Percentiles rank a stretch among this genome's conserved stretches.
Conservation (phyloP, 257 asterid species). For the Echium plantagineum region DNA sequence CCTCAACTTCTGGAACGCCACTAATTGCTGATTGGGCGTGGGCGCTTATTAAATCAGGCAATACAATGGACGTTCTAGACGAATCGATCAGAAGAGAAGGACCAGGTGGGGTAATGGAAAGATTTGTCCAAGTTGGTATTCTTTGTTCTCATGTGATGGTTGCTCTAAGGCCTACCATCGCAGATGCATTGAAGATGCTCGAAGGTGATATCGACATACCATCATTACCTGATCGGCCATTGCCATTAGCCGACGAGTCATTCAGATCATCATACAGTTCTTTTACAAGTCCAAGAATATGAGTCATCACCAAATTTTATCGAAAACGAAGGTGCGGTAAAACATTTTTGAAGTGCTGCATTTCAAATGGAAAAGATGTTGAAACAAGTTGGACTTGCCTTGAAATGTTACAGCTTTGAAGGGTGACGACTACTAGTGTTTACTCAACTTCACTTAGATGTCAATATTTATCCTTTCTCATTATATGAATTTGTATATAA, state of each 20-base stretch:
- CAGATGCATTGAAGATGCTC: conserved; percentile 54
- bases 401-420: too few relatives aligned
- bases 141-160: conserved; percentile 62
- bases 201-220: conserved; percentile 61
- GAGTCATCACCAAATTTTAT: too few relatives aligned
- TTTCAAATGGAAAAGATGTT: too few relatives aligned
- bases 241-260: conserved; percentile 28
- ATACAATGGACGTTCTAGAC: conserved; percentile 24
- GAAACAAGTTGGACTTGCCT: too few relatives aligned
- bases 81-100: conserved; percentile 32
- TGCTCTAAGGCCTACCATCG: conserved; percentile 47
- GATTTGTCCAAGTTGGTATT: conserved; percentile 42
- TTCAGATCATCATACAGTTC: conserved; percentile 12
- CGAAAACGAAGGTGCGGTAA: too few relatives aligned
- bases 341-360: too few relatives aligned
- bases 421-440: too few relatives aligned
- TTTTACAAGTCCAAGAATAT: conserved; percentile 4
- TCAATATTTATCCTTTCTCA: too few relatives aligned
- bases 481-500: too few relatives aligned
- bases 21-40: conserved; percentile 61
- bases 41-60: conserved; percentile 25
- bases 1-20: conserved; percentile 19
- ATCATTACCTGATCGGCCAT: conserved; percentile 34
- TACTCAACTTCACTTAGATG: too few relatives aligned
- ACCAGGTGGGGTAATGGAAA: conserved; percentile 46